phyloP scores from a whole-genome alignment of 2,329 filamentous ascomycete species.

The Ophiostoma australiae region DNA sequence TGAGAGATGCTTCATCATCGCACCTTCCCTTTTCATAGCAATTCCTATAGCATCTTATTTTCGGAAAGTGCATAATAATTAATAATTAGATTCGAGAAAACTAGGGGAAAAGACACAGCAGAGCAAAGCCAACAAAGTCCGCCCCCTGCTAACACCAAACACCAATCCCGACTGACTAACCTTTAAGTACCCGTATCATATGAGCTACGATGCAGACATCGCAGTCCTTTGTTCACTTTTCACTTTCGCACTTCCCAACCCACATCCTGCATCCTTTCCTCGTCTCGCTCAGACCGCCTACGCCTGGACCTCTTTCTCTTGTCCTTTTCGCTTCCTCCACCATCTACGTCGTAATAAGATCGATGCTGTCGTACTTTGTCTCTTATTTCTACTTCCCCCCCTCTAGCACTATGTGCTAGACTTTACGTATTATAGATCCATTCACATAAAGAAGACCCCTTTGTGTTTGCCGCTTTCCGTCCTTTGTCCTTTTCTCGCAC shows the following conservation, averaged over 20 bases:
- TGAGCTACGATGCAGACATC: background rate
- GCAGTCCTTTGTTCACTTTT: background rate
- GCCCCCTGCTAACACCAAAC: background rate
- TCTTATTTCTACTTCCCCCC: background rate
- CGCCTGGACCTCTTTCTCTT: background rate
- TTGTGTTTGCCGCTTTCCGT: background rate
- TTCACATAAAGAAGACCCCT: background rate
- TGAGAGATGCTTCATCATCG: no score
- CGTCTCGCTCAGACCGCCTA: background rate
- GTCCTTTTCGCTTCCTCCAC: no score
- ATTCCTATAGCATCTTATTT: no score
- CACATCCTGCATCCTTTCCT: background rate
- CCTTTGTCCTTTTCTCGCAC: background rate
- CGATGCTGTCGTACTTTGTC: background rate
- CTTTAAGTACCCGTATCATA: background rate
- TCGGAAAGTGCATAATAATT: no score
- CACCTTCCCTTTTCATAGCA: no score
- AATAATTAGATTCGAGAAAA: background rate
- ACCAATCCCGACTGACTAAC: background rate
- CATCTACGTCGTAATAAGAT: background rate
- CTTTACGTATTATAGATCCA: background rate
- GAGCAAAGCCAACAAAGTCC: no score
- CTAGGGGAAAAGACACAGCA: background rate
- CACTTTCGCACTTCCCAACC: background rate
- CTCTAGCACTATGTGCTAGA: background rate